These are phyloP conservation scores for Thyridium curvatum DNA, from an alignment of 2,329 filamentous ascomycete species.

Conservation along the genomic window DNA sequence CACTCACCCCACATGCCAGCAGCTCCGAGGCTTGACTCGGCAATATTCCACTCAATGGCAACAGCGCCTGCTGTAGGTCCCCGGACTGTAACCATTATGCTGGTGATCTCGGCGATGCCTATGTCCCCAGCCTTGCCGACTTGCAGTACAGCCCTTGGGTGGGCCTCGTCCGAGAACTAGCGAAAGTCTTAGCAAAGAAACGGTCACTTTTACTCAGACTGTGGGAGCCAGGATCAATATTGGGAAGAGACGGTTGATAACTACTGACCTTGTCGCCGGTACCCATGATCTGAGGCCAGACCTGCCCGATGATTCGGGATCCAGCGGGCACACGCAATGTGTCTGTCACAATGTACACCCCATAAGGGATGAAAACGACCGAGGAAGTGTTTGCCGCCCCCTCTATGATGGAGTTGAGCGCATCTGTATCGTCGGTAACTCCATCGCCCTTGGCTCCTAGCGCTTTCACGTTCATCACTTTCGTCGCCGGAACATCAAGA, in stretches of 20 bases:
- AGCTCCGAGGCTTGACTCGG: constrained; percentile 35
- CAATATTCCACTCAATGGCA: constrained; percentile 67
- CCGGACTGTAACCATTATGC: constrained; percentile 60
- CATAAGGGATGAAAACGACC: constrained; percentile 49
- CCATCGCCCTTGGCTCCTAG: constrained; percentile 29
- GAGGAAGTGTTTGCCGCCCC: constrained; percentile 41
- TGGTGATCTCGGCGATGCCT: constrained; percentile 62
- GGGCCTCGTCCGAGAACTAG: constrained; percentile 49
- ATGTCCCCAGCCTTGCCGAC: constrained; percentile 55
- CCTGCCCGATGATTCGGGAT: constrained; percentile 61
- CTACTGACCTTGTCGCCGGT: constrained; percentile 50
- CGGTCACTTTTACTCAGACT: too few relatives aligned
- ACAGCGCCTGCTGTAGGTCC: constrained; percentile 65
- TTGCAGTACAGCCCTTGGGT: too few relatives aligned
- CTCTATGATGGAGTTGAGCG: constrained; percentile 19
- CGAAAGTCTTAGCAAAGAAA: too few relatives aligned
- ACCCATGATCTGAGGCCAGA: constrained; percentile 50
- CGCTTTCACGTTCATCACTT: constrained; percentile 27
- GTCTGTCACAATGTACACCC: constrained; percentile 12
- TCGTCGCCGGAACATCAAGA: neutral
- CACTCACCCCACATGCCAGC: constrained; percentile 9
- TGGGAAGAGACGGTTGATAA: too few relatives aligned
- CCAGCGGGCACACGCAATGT: constrained; percentile 45
- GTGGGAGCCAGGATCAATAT: too few relatives aligned
- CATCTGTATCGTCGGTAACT: constrained; percentile 17